These are phyloP conservation scores for Chlamydomonas asymmetrica DNA, from an alignment of 139 green algal genomes.

Conservation along the genomic window DNA sequence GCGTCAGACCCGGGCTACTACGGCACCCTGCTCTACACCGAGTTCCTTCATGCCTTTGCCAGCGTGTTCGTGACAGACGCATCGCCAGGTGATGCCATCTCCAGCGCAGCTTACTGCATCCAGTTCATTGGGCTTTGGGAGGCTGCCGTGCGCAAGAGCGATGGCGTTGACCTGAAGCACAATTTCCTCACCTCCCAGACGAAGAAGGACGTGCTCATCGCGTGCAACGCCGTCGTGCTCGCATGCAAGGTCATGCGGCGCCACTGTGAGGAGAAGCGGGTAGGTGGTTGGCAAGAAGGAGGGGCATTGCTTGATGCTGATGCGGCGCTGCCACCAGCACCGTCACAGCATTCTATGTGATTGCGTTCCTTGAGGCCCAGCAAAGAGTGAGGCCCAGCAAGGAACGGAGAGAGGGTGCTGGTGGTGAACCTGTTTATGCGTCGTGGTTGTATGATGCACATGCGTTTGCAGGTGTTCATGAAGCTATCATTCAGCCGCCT, in stretches of 20 bases:
- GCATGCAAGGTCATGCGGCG: not conserved
- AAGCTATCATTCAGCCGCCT: not conserved
- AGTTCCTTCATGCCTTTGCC: too few relatives aligned
- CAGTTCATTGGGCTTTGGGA: not conserved
- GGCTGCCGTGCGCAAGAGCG: not conserved
- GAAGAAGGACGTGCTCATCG: not conserved
- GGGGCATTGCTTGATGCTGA: not conserved
- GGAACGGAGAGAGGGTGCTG: not conserved
- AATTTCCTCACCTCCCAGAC: not conserved
- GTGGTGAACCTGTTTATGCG: not conserved
- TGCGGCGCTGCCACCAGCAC: too few relatives aligned
- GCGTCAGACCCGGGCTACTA: too few relatives aligned
- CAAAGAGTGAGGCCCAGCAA: not conserved
- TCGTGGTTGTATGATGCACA: not conserved
- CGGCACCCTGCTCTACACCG: too few relatives aligned
- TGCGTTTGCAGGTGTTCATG: not conserved
- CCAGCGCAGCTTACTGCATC: too few relatives aligned
- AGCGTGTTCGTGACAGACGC: too few relatives aligned
- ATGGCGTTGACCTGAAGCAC: not conserved
- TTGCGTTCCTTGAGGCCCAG: not conserved
- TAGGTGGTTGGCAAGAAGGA: not conserved
- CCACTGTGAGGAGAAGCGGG: not conserved
- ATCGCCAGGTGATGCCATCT: too few relatives aligned
- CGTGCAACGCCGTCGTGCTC: not conserved
- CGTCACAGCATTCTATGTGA: not conserved